Percentiles rank a stretch among this genome's conserved stretches.
phyloP scores from a whole-genome alignment of 2,329 filamentous ascomycete genomes.

The Neonectria neomacrospora region DNA sequence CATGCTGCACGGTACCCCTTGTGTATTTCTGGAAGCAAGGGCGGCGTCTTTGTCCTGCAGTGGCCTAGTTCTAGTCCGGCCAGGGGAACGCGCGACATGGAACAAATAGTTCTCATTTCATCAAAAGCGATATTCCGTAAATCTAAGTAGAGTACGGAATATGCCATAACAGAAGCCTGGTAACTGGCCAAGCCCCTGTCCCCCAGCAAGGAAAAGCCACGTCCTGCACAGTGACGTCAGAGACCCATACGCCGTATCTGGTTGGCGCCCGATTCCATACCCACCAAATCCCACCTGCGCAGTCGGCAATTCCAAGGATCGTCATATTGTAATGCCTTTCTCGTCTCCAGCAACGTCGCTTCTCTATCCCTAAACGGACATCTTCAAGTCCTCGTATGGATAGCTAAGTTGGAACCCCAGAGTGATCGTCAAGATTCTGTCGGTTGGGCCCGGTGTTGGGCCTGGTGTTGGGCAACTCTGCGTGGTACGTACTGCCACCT shows the following conservation, averaged over 20 bases:
- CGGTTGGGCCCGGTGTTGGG: constrained; percentile 39
- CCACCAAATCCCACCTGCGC: not conserved
- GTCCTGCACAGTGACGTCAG: constrained; percentile 42
- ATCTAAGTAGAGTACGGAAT: too few relatives aligned
- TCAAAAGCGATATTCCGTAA: not conserved
- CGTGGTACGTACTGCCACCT: constrained; percentile 24
- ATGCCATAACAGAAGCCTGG: not conserved
- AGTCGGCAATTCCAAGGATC: constrained; percentile 30
- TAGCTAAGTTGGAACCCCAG: constrained; percentile 26
- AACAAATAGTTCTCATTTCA: not conserved
- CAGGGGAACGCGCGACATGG: constrained; percentile 11
- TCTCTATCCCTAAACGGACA: constrained; percentile 21
- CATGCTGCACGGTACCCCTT: not conserved
- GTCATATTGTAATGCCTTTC: not conserved
- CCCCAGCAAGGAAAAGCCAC: constrained; percentile 33
- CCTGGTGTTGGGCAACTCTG: constrained; percentile 35
- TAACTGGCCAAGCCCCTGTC: constrained; percentile 23
- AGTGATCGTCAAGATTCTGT: constrained; percentile 40
- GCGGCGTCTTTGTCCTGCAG: constrained; percentile 16
- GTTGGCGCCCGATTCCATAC: constrained; percentile 28
- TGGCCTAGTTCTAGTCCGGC: constrained; percentile 15
- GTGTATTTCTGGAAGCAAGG: constrained; percentile 17
- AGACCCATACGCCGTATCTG: constrained; percentile 23
- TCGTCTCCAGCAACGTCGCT: constrained; percentile 3
- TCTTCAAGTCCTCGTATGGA: constrained; percentile 16